These are phyloP conservation scores for Solanum chmielewskii DNA, from an alignment of 257 asterid species.

Conservation along the genomic window DNA sequence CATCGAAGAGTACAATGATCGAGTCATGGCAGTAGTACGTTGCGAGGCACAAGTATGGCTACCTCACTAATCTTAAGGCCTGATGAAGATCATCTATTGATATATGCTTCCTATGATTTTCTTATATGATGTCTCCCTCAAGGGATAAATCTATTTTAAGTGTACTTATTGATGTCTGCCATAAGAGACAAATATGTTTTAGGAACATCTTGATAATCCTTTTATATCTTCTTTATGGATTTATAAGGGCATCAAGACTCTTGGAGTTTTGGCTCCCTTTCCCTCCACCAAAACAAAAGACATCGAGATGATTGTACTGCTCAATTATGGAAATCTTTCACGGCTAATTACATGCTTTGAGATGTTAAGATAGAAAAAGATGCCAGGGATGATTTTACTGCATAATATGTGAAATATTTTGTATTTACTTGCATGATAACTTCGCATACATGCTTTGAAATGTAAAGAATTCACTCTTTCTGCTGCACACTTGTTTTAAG, in stretches of 20 bases:
- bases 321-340: neutral
- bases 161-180: neutral
- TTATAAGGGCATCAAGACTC: neutral
- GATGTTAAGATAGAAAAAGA: neutral
- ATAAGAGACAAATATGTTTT: neutral
- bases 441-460: neutral
- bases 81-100: neutral
- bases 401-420: neutral
- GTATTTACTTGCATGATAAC: neutral
- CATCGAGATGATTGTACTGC: neutral
- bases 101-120: neutral
- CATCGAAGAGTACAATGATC: slow-evolving; percentile 74
- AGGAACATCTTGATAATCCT: neutral
- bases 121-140: neutral
- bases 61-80: neutral
- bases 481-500: neutral
- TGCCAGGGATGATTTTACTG: neutral
- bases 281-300: neutral
- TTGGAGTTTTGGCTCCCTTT: neutral
- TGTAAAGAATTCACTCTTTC: neutral
- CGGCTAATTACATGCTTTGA: neutral
- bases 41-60: slow-evolving; percentile 87
- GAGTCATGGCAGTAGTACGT: slow-evolving; percentile 93
- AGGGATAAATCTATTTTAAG: neutral
- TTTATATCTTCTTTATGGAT: neutral